These are phyloP conservation scores for Scutellaria barbata DNA, from an alignment of 257 asterid species.

Conservation along the genomic window DNA sequence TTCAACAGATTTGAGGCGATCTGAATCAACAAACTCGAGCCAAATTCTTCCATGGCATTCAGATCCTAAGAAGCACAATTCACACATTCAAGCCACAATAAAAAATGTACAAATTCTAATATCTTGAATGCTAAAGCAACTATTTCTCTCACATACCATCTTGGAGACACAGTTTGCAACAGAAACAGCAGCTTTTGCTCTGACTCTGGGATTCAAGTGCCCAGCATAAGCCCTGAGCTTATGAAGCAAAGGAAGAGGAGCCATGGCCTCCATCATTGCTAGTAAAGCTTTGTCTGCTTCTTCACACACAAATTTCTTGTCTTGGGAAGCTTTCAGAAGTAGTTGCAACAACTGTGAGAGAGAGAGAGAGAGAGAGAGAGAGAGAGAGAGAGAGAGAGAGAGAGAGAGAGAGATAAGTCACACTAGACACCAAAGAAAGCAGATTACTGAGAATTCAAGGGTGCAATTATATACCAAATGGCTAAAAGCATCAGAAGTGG, in stretches of 20 bases:
- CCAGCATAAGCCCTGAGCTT: conserved; percentile 58
- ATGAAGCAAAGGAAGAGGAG: conserved; percentile 75
- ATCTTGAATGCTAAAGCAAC: not conserved
- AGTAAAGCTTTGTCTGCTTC: conserved; percentile 79
- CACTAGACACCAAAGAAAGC: not conserved
- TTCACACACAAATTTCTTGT: conserved; percentile 95
- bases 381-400: not conserved
- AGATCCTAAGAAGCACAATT: conserved; percentile 52
- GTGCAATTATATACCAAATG: conserved; percentile 53
- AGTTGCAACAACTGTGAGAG: conserved; percentile 76
- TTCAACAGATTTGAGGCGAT: conserved; percentile 64
- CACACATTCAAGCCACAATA: conserved; percentile 18
- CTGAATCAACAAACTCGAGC: conserved; percentile 54
- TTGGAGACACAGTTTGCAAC: conserved; percentile 70
- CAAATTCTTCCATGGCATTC: conserved; percentile 74
- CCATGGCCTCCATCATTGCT: conserved; percentile 66
- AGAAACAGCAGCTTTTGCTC: conserved; percentile 86
- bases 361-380: conserved; percentile 2
- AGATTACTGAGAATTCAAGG: not conserved
- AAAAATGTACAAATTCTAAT: not conserved
- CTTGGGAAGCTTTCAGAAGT: conserved; percentile 88
- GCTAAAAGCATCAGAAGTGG: conserved; percentile 61
- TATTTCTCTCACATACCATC: conserved; percentile 56
- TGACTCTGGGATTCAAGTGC: conserved; percentile 73
- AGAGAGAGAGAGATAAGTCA: not conserved